phyloP scores from a whole-genome alignment of 1,284 basidiomycete species.

The Sutorius eximius region DNA sequence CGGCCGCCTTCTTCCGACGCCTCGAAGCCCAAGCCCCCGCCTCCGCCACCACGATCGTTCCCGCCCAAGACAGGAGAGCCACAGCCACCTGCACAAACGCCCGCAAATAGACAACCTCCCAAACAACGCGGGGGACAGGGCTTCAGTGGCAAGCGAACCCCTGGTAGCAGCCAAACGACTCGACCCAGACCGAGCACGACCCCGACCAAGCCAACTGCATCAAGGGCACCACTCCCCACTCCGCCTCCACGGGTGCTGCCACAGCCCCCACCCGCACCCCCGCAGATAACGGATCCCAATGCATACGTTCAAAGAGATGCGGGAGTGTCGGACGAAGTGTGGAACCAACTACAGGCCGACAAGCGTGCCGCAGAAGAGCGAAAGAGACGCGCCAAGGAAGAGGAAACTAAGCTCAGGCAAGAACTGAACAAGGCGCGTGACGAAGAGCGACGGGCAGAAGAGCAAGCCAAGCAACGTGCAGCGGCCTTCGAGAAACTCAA shows the following conservation, averaged over 20 bases:
- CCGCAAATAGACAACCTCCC: neutral
- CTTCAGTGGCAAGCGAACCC: neutral
- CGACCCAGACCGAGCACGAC: neutral
- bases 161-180: neutral
- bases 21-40: neutral
- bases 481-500: slow-evolving; percentile 15
- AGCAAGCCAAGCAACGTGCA: slow-evolving; percentile 6
- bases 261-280: neutral
- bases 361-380: slow-evolving; percentile 32
- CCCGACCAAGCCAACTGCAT: neutral
- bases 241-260: slow-evolving; percentile 1
- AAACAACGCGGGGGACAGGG: slow-evolving; percentile 2
- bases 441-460: slow-evolving; percentile 22
- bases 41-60: slow-evolving; percentile 7
- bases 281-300: neutral
- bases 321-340: slow-evolving; percentile 46
- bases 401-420: slow-evolving; percentile 24
- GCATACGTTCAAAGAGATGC: slow-evolving; percentile 37
- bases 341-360: slow-evolving; percentile 44
- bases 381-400: slow-evolving; percentile 22
- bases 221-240: neutral
- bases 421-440: slow-evolving; percentile 10
- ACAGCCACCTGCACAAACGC: neutral
- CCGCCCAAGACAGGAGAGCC: neutral
- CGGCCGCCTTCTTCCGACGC: slow-evolving; percentile 8